Base-by-base conservation (phyloP, 2,329 filamentous ascomycete species). In the Hymenoscyphus albidus region DNA sequence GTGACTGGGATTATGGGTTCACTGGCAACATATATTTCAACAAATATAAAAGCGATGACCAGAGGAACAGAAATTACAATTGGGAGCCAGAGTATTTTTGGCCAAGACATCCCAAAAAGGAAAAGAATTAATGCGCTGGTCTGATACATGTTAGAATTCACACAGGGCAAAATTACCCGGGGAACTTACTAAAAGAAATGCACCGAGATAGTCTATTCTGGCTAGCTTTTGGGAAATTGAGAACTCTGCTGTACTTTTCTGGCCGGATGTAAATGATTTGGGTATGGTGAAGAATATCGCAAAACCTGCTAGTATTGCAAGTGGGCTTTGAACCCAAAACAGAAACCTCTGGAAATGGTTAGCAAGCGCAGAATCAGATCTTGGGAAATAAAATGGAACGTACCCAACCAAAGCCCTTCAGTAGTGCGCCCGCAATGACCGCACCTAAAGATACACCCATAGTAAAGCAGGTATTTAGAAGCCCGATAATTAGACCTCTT, bases 1-100 rank as follows among this genome's bases (percentile, higher is more conserved):
- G 82, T 76, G 59, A 93, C 78, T 0, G 92, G 91, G 60, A 96
- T 88, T 73, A 96, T 86, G 3, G 92, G 92, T 51, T 93, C 88
- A 1, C 77, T 71, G 3, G 88, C 84, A 51, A 88, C 76, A 62
- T 81, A 83, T 62, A 84, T 81, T 75, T 96, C 92, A 66, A 88
- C 84, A 5, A 85, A 62, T 1, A 87, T 73, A 68, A 92, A 87
- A 2, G 85, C 72, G 4, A 82, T 64, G 1, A 87, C 77, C 1
- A 79, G 71, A 39, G 76, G 63, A 16, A 85, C 62, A 0, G 89
- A 91, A 5, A 89, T 73, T 22, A 86, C 66, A 38, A 96, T 81
- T 0, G 87, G 85, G 0, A 83, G 74, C 18, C 80, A 74, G 14
- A 86, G 81, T 54, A 95, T 83, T 12, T 82, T 81, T 0, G 85